A percentile compares a stretch with the other conserved stretches of the same genome.
phyloP scores from a whole-genome alignment of 1,139 yeast species.

The Diutina catenulata region DNA sequence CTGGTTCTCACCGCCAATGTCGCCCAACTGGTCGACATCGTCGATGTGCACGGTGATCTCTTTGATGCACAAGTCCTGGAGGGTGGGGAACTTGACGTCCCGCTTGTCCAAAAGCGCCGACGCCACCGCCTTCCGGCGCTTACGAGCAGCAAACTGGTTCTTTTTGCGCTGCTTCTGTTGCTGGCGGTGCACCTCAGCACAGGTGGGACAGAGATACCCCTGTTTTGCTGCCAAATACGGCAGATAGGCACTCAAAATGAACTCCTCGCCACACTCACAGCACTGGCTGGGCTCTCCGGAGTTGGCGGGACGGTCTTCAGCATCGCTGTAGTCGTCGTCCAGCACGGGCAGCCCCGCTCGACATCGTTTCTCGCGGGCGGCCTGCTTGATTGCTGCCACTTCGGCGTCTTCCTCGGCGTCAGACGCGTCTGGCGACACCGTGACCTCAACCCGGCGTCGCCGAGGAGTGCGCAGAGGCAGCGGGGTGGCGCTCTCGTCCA shows the following conservation, averaged over 20 bases:
- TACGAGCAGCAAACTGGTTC: slow-evolving; percentile 53
- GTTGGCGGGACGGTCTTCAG: slow-evolving; percentile 14
- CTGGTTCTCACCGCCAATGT: slow-evolving; percentile 53
- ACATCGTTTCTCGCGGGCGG: slow-evolving; percentile 25
- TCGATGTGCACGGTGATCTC: slow-evolving; percentile 63
- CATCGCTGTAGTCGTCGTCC: slow-evolving; percentile 21
- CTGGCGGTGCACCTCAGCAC: slow-evolving; percentile 37
- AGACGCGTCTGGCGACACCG: slow-evolving; percentile 8
- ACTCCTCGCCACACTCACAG: slow-evolving; percentile 44
- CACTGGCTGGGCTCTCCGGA: slow-evolving; percentile 44
- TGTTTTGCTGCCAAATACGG: slow-evolving; percentile 33
- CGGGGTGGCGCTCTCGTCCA: background rate
- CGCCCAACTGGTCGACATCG: slow-evolving; percentile 69
- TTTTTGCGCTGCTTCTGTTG: slow-evolving; percentile 34
- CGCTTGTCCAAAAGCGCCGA: slow-evolving; percentile 70
- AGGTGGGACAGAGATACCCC: slow-evolving; percentile 57
- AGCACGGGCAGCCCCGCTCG: slow-evolving; percentile 11
- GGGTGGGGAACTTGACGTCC: slow-evolving; percentile 39
- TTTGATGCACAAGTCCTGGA: slow-evolving; percentile 74
- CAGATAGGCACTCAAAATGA: slow-evolving; percentile 56
- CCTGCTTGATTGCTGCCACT: slow-evolving; percentile 27
- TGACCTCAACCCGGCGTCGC: slow-evolving; percentile 8
- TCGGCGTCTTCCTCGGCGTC: slow-evolving; percentile 13
- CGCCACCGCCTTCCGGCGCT: slow-evolving; percentile 67
- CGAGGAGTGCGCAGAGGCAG: no score